These are phyloP conservation scores for Mangifera indica DNA, from an alignment of 345 rosid genomes.

Conservation along the genomic window DNA sequence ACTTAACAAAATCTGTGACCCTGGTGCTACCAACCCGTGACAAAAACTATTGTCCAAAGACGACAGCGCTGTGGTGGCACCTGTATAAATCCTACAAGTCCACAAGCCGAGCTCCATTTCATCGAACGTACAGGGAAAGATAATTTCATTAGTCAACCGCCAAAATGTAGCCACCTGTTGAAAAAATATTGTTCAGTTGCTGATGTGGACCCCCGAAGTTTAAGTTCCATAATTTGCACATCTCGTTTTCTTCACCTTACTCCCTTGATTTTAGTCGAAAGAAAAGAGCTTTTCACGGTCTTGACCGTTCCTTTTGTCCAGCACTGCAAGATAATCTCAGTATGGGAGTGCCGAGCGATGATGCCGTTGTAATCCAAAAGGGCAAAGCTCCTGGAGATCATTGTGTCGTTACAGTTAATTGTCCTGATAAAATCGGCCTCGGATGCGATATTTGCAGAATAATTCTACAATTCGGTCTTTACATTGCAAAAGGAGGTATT, in stretches of 20 bases:
- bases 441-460: constrained; percentile 72
- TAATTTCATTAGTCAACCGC: too few species aligned
- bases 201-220: constrained; percentile 6
- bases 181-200: not conserved
- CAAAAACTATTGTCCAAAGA: too few species aligned
- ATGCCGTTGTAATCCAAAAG: constrained; percentile 59
- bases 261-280: constrained; percentile 5
- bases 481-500: constrained; percentile 71
- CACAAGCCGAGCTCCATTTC: too few species aligned
- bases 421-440: constrained; percentile 74
- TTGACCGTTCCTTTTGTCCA: not conserved
- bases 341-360: constrained; percentile 58
- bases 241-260: not conserved
- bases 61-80: not conserved
- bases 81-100: constrained; percentile 4
- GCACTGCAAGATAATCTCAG: not conserved
- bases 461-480: constrained; percentile 77
- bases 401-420: constrained; percentile 69
- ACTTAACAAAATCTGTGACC: too few species aligned
- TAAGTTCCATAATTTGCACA: not conserved
- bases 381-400: constrained; percentile 65
- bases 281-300: not conserved
- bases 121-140: too few species aligned
- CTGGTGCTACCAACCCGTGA: too few species aligned
- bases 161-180: too few species aligned